Conservation (phyloP, 2,329 filamentous ascomycete species). For the Penicillium crustosum region DNA sequence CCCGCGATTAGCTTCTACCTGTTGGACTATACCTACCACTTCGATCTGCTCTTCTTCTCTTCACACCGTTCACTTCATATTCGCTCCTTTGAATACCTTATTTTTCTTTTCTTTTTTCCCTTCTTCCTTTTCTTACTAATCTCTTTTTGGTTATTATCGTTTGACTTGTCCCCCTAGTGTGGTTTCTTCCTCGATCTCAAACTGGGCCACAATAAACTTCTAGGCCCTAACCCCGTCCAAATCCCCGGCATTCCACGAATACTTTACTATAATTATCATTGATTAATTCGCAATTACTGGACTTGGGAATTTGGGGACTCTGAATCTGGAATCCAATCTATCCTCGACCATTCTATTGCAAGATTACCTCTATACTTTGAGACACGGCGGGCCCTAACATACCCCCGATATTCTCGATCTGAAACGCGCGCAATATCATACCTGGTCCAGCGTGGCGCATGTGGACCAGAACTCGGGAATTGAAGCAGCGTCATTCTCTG, state of each 20-base stretch:
- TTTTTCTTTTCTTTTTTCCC: constrained; percentile 12
- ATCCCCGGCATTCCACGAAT: constrained; percentile 16
- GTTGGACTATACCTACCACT: constrained; percentile 25
- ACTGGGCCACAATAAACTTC: constrained; percentile 16
- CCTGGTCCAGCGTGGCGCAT: constrained; percentile 16
- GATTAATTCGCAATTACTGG: constrained; percentile 23
- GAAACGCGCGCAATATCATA: constrained; percentile 23
- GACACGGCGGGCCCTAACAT: constrained; percentile 5
- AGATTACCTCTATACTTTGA: constrained; percentile 1
- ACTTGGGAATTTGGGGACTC: not conserved
- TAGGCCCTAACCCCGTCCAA: constrained; percentile 14
- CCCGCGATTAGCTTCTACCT: constrained; percentile 38
- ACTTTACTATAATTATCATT: constrained; percentile 25
- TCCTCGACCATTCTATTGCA: constrained; percentile 19
- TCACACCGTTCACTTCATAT: constrained; percentile 23
- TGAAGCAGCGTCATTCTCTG: constrained; percentile 17
- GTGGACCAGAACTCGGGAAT: constrained; percentile 17
- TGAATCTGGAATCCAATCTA: constrained; percentile 18
- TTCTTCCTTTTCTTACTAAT: constrained; percentile 17
- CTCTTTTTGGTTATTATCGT: constrained; percentile 12
- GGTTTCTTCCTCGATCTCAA: constrained; percentile 18
- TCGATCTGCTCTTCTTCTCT: constrained; percentile 22
- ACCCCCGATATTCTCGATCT: constrained; percentile 10
- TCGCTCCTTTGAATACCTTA: constrained; percentile 27
- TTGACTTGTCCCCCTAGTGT: constrained; percentile 9